Conservation (phyloP, 2,329 filamentous ascomycete species). For the Phaeoacremonium minimum region DNA sequence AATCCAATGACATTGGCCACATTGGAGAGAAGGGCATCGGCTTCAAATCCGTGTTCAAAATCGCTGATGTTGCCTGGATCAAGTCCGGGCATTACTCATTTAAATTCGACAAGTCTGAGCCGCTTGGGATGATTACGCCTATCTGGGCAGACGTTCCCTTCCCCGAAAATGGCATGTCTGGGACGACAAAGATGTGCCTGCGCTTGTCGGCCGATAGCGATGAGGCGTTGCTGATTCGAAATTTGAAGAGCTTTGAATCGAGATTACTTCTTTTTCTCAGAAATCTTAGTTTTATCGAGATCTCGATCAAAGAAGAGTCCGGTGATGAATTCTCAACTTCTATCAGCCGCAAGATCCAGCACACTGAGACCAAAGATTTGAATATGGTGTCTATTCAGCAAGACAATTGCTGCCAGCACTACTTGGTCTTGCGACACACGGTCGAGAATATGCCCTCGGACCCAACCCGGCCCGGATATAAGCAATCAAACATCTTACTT, state of each 20-base stretch:
- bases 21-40: constrained; percentile 32
- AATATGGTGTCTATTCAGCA: neutral
- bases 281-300: neutral
- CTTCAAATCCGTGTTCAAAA: constrained; percentile 30
- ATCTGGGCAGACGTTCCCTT: neutral
- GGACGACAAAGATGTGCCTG: neutral
- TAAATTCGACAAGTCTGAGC: constrained; percentile 19
- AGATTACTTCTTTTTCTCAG: neutral
- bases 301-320: neutral
- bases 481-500: constrained; percentile 12
- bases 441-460: constrained; percentile 4
- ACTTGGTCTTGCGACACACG: constrained; percentile 2
- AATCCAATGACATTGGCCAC: too few species aligned
- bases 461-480: constrained; percentile 1
- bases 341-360: too few species aligned
- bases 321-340: too few species aligned
- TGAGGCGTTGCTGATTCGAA: neutral
- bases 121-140: neutral
- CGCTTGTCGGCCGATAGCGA: too few species aligned
- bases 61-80: constrained; percentile 23
- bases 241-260: neutral
- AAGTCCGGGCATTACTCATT: constrained; percentile 21
- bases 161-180: neutral
- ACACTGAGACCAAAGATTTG: neutral
- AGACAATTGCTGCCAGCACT: too few species aligned